Evolutionary conservation across 1,284 basidiomycete genomes (phyloP).

Genomic region (Cryptococcus hybrid): DNA sequence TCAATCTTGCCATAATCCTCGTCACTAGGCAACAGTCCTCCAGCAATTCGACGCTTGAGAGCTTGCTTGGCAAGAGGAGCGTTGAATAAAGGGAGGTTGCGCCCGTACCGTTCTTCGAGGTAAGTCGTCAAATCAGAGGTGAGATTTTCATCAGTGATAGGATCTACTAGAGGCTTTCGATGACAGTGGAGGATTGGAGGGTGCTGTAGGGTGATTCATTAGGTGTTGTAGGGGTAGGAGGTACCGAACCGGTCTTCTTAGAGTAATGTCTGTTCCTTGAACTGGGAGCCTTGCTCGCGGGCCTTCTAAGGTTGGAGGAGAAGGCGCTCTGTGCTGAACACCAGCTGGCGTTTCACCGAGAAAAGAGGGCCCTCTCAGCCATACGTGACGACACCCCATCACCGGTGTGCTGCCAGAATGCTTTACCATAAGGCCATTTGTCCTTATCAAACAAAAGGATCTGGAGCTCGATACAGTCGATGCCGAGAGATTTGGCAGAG

Average conservation of each 20-base stretch:
- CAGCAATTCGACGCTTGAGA: conserved; percentile 82
- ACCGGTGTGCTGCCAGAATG: conserved; percentile 96
- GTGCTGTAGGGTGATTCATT: conserved; percentile 13
- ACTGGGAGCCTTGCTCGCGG: conserved; percentile 36
- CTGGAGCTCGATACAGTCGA: conserved; percentile 62
- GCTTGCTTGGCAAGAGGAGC: conserved; percentile 80
- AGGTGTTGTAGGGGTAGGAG: conserved; percentile 10
- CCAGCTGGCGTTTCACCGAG: conserved; percentile 54
- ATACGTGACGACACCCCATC: conserved; percentile 83
- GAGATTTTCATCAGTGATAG: conserved; percentile 46
- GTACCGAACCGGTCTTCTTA: conserved; percentile 6
- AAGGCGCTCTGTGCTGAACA: not conserved
- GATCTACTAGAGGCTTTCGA: conserved; percentile 2
- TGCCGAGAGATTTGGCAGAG: conserved; percentile 30
- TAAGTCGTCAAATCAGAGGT: conserved; percentile 55
- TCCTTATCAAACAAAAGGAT: conserved; percentile 75
- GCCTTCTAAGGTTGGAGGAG: conserved; percentile 15
- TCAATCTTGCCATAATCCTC: conserved; percentile 36
- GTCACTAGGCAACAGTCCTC: conserved; percentile 69
- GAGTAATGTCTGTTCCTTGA: conserved; percentile 43
- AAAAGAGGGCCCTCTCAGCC: conserved; percentile 73
- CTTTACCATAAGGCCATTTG: conserved; percentile 70
- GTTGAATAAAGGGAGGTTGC: conserved; percentile 77
- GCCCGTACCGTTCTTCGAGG: conserved; percentile 92
- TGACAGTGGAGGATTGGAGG: conserved; percentile 11